Base-by-base conservation (phyloP, 139 green algal genomes). In the Microglena sp. region DNA sequence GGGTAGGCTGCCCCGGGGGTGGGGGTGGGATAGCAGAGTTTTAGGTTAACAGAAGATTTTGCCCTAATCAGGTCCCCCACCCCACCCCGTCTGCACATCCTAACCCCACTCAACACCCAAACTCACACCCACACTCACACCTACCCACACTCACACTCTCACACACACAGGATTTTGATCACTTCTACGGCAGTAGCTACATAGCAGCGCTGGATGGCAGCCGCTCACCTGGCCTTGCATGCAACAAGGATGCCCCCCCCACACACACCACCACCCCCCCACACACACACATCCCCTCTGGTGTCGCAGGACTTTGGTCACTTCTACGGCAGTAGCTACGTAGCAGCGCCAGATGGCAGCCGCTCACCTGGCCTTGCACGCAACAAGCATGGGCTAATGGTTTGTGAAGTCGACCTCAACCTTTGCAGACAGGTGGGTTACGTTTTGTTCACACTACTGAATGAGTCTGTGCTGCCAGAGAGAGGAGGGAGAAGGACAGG, bases 111-210 rank as follows among this genome's bases (percentile, higher is more conserved):
- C n/a, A n/a, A n/a, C n/a, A n/a, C n/a, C n/a, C n/a, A 50, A 11
- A 50, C 40, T 24, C 40, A 50, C 40, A 50, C 40, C 11, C 40
- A 50, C 40, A 50, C 40, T 11, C 40, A 50, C 40, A 18, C 40
- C 11, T 18, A 18, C 40, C 11, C 40, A 50, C 40, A 50, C 40
- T 24, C 40, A 50, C 40, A 24, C 40, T 50, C 40, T 50, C 40
- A 50, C 40, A 50, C 18, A 18, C 29, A 64, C 56, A 64, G 58
- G 58, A 65, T 22, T 65, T 65, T 81, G 89, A 89, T 21, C 86
- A 89, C 69, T 95, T 96, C 57, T 98, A 98, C 64, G 92, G 93
- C 65, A 88, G 71, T 59, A 87, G 67, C 71, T 98, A 97, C 78
- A 82, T 98, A 32, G 87, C 92, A 2, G 90, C 89, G 29, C 93